Conservation (phyloP, 2,329 filamentous ascomycete species). For the Conoideocrella luteorostrata region DNA sequence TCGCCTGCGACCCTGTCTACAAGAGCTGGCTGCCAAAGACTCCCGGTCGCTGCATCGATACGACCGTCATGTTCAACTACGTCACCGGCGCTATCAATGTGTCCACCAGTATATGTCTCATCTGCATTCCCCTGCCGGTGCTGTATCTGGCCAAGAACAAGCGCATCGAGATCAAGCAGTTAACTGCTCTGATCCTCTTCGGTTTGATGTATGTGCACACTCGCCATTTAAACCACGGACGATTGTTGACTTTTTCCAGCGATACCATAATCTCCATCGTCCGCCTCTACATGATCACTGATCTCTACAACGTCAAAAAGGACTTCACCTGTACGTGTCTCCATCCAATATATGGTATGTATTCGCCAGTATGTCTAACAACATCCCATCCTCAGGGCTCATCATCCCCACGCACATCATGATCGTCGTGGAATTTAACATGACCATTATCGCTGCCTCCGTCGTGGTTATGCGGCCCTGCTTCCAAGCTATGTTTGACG, state of each 20-base stretch:
- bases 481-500: slow-evolving; percentile 10
- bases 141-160: slow-evolving; percentile 9
- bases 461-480: slow-evolving; percentile 10
- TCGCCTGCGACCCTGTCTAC: slow-evolving; percentile 6
- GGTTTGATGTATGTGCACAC: slow-evolving; percentile 6
- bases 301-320: slow-evolving; percentile 8
- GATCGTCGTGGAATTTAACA: slow-evolving; percentile 10
- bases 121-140: slow-evolving; percentile 9
- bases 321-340: slow-evolving; percentile 7
- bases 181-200: slow-evolving; percentile 7
- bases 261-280: slow-evolving; percentile 9
- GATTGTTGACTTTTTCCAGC: slow-evolving; percentile 3
- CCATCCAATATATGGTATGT: background rate
- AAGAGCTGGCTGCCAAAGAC: slow-evolving; percentile 9
- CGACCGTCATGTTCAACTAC: slow-evolving; percentile 11
- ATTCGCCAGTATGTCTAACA: slow-evolving; percentile 1
- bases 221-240: background rate
- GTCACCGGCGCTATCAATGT: slow-evolving; percentile 9
- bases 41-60: slow-evolving; percentile 8
- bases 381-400: slow-evolving; percentile 1
- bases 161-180: slow-evolving; percentile 7
- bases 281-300: slow-evolving; percentile 10
- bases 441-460: slow-evolving; percentile 10
- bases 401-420: slow-evolving; percentile 11
- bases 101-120: slow-evolving; percentile 6